phyloP scores from a whole-genome alignment of 139 green algal species.

The Trebouxia sp. region DNA sequence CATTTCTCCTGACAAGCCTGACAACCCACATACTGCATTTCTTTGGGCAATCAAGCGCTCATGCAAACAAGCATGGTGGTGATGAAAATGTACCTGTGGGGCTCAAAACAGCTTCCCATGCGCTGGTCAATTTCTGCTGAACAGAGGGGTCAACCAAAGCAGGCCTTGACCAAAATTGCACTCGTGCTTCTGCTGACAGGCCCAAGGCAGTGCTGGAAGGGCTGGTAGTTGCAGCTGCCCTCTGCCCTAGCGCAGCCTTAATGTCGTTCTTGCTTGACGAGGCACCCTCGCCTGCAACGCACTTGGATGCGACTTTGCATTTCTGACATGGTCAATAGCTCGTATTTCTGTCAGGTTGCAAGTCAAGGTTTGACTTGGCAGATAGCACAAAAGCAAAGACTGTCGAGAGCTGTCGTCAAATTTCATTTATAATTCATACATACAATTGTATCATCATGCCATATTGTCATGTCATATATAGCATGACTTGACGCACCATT shows the following conservation, averaged over 20 bases:
- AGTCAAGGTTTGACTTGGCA: too few species aligned
- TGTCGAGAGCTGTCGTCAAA: too few species aligned
- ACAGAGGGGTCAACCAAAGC: neutral
- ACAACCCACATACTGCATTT: too few species aligned
- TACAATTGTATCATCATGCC: too few species aligned
- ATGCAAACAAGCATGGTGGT: neutral
- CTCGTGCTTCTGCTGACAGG: neutral
- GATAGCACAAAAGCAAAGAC: too few species aligned
- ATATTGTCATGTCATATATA: too few species aligned
- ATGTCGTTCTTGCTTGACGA: neutral
- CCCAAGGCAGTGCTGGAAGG: neutral
- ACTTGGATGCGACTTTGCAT: neutral
- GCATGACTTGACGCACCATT: too few species aligned
- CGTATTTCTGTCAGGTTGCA: too few species aligned
- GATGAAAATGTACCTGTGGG: neutral
- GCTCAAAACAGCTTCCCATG: conserved; percentile 1
- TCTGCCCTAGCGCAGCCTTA: conserved; percentile 13
- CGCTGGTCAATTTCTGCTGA: neutral
- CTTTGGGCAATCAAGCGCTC: too few species aligned
- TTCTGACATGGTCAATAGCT: too few species aligned
- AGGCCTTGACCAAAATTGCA: neutral
- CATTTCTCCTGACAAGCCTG: too few species aligned
- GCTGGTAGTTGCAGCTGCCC: neutral
- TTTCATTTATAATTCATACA: too few species aligned
- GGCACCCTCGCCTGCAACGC: neutral